A percentile compares a stretch with the other conserved stretches of the same genome.
These are phyloP conservation scores for Macrophomina pseudophaseolina DNA, from an alignment of 2,329 filamentous ascomycete species.

Conservation along the genomic window DNA sequence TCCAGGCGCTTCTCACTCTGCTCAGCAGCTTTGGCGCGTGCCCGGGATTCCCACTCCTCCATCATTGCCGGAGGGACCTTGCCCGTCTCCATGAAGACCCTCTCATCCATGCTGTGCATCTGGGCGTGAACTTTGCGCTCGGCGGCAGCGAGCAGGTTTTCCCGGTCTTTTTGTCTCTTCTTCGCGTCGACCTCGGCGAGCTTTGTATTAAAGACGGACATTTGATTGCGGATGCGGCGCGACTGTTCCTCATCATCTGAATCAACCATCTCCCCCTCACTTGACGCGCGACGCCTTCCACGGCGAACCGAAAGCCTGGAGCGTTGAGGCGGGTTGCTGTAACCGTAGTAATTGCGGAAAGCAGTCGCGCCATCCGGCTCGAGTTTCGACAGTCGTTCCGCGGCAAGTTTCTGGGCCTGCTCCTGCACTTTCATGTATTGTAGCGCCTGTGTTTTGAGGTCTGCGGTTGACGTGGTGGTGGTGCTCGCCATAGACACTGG, in stretches of 20 bases:
- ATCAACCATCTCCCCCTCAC: constrained; percentile 62
- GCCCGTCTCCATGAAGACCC: constrained; percentile 76
- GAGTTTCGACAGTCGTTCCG: constrained; percentile 81
- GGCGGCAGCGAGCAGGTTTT: constrained; percentile 75
- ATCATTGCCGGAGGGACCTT: constrained; percentile 71
- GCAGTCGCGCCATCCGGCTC: constrained; percentile 68
- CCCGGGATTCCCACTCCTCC: constrained; percentile 80
- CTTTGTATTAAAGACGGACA: constrained; percentile 75
- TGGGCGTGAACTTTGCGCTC: constrained; percentile 83
- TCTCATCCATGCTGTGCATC: constrained; percentile 81
- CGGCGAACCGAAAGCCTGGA: constrained; percentile 59
- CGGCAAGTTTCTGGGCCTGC: constrained; percentile 82
- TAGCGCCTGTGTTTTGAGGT: constrained; percentile 60
- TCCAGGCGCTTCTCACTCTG: constrained; percentile 66
- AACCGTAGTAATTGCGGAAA: constrained; percentile 79
- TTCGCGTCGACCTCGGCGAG: constrained; percentile 72
- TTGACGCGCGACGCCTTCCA: constrained; percentile 66
- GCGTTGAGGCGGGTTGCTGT: constrained; percentile 53
- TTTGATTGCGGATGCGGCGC: constrained; percentile 75
- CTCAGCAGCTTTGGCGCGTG: constrained; percentile 69
- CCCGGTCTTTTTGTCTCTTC: constrained; percentile 77
- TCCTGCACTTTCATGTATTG: constrained; percentile 74
- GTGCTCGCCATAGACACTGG: constrained; percentile 37
- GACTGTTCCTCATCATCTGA: constrained; percentile 70
- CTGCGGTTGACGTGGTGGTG: constrained; percentile 32